Base-by-base conservation (phyloP, 257 asterid species). In the Petunia axillaris region DNA sequence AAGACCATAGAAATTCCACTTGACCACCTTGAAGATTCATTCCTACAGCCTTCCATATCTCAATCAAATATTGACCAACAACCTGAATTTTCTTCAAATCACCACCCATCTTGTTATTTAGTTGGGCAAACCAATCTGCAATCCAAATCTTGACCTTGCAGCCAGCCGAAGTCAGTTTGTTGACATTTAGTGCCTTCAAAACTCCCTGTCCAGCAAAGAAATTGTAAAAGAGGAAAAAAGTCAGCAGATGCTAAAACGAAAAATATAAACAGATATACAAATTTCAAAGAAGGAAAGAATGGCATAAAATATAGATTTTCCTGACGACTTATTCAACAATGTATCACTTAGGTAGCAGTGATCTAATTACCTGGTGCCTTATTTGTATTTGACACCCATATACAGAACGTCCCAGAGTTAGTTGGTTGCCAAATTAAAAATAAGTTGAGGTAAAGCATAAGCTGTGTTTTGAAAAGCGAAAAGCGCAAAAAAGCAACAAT, bases 91-190 rank as follows among this genome's bases (percentile, higher is more conserved):
- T 94, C 86, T 89, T 93, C 85, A 94, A 79, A 84, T 94, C 98
- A 55, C 98, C 98, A 41, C 93, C 98, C 97, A 94, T 89, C 79
- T 94, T 94, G 87, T 90, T 91, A 88, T 93, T 94, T 16, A 93
- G 84, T 85, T 91, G 98, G 0, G 98, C 98, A 87, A 93, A 94
- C 97, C 97, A 91, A 88, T 94, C 98, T 3, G 98, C 98, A 67
- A 94, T 91, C 98, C 98, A 94, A 16, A 94, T 93, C 83, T 91
- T 93, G 77, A 93, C 98, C 80, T 89, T 91, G 91, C 98, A 94
- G 80, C 98, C 98, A 52, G 97, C 92, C 16, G 92, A 86, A 76
- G 91, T 89, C 79, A 94, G 89, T 78, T 93, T 94, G 85, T 94
- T 94, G 77, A 93, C 98, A 83, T 89, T 94, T 67, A 94, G 90